Conservation (phyloP, 306 rosid genomes). For the Vigna mungo region DNA sequence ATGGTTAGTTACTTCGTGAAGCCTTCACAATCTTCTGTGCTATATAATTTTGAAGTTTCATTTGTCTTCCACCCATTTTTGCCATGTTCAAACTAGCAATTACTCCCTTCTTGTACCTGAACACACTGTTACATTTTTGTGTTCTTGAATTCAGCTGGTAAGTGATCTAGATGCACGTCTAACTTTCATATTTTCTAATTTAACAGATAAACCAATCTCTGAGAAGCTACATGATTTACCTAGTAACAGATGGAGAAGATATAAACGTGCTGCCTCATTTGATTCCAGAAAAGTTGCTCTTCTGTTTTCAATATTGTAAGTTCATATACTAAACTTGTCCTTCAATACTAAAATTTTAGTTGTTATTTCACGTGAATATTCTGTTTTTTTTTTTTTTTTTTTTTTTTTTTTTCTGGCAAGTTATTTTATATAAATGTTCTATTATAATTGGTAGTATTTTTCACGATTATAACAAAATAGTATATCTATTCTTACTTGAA, state of each 20-base stretch:
- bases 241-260: slow-evolving; percentile 81
- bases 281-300: slow-evolving; percentile 89
- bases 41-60: slow-evolving; percentile 10
- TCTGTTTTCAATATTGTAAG: slow-evolving; percentile 91
- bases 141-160: slow-evolving; percentile 23
- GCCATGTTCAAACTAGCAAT: slow-evolving; percentile 21
- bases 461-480: background rate
- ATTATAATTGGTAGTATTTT: background rate
- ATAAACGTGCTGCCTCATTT: slow-evolving; percentile 77
- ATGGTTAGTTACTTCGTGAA: slow-evolving; percentile 32
- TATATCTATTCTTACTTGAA: background rate
- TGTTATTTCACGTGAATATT: slow-evolving; percentile 11
- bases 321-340: slow-evolving; percentile 20
- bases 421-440: slow-evolving; percentile 19
- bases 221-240: slow-evolving; percentile 79
- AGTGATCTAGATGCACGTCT: slow-evolving; percentile 29
- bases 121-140: slow-evolving; percentile 1
- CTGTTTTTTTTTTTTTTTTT: background rate
- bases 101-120: slow-evolving; percentile 22
- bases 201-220: slow-evolving; percentile 67
- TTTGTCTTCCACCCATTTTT: slow-evolving; percentile 1
- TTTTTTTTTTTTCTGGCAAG: background rate
- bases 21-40: slow-evolving; percentile 25
- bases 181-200: slow-evolving; percentile 38
- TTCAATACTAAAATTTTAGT: slow-evolving; percentile 11